These are phyloP conservation scores for Dryadomyces quercus-mongolicae DNA, from an alignment of 2,329 filamentous ascomycete species.

Conservation along the genomic window DNA sequence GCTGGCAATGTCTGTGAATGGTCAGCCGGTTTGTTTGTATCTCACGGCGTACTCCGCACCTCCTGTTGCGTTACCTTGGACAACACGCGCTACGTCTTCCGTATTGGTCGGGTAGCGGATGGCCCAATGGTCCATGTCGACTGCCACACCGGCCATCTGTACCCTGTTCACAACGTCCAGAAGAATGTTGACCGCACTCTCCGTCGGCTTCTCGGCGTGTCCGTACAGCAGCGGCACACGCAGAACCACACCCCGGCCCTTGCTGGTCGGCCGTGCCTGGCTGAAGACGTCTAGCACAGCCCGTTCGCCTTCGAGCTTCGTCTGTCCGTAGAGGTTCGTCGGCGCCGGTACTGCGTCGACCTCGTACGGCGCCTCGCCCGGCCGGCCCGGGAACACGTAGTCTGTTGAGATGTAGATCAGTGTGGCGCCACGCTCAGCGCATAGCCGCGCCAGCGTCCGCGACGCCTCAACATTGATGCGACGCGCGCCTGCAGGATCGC, in stretches of 20 bases:
- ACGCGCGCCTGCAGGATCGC: constrained; percentile 62
- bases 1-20: constrained; percentile 48
- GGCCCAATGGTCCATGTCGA: constrained; percentile 81
- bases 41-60: not conserved
- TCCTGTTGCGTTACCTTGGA: constrained; percentile 1
- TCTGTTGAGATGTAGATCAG: constrained; percentile 74
- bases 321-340: constrained; percentile 62
- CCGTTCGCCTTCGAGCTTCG: constrained; percentile 46
- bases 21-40: not conserved
- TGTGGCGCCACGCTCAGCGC: constrained; percentile 46
- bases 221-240: constrained; percentile 81
- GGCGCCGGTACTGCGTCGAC: constrained; percentile 50
- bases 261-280: constrained; percentile 22
- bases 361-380: constrained; percentile 77
- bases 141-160: constrained; percentile 46
- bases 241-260: constrained; percentile 54
- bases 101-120: constrained; percentile 81
- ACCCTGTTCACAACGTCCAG: constrained; percentile 66
- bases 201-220: constrained; percentile 52
- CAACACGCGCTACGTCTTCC: constrained; percentile 68
- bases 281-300: constrained; percentile 54
- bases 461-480: constrained; percentile 66
- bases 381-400: constrained; percentile 63
- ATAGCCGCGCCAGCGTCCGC: constrained; percentile 50
- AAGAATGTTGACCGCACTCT: constrained; percentile 75